Evolutionary conservation across 2,329 filamentous ascomycete genomes (phyloP), one percentile per base, ranked within the genome.

Genomic region (Xylariaceae sp.): DNA sequence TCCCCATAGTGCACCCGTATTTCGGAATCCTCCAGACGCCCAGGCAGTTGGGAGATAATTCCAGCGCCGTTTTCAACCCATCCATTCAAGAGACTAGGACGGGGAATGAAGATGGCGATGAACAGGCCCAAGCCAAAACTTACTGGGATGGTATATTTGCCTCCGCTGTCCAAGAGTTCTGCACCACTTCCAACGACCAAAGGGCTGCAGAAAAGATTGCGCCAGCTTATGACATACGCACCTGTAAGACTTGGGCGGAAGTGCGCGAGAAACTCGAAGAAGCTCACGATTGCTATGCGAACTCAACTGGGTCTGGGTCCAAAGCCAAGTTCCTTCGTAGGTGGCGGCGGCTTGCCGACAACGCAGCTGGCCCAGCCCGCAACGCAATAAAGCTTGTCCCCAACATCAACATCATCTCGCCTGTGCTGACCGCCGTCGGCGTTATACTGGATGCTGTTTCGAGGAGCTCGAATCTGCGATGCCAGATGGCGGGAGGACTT

Each of bases 141-240:
- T 37, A 21, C 19, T 37, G 35, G 28, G 28, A 31, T 16, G 31
- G 24, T 26, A 31, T 31, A 12, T 37, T 37, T 15, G 27, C 35
- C 21, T 37, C 28, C 4, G 35, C 28, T 26, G 24, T 37, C 27
- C 13, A 24, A n/a, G 27, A 37, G 13, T 37, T 37, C 14, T 27
- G 23, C 21, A 26, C 9, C 27, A 15, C 27, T 5, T 15, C 11
- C 18, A 23, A 9, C n/a, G n/a, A 18, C n/a, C 12, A 23, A 31
- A 26, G 13, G 18, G 13, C 9, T 28, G 4, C 21, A 26, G 12
- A 13, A 31, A 17, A 11, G n/a, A n/a, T 5, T 9, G 18, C 24
- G 7, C 19, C 18, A 26, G 35, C 16, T 12, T 23, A 37, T 24
- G 34, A 37, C 31, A 37, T 37, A 31, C 35, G 35, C 17, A 31